Conservation (phyloP, 2,329 filamentous ascomycete species). For the Pyrenophora seminiperda region DNA sequence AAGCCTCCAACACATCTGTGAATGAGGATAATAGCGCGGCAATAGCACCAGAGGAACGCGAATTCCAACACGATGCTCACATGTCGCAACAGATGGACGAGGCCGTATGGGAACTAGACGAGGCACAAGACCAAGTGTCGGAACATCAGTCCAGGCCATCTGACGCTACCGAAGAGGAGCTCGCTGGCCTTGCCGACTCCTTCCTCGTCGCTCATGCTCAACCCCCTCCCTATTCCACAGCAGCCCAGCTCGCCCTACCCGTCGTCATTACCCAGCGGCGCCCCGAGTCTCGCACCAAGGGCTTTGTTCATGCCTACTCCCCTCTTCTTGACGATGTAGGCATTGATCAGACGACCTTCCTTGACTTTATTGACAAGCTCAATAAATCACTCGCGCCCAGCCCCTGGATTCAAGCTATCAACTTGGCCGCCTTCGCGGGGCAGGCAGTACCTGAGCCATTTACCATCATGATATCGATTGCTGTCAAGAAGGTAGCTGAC, state of each 20-base stretch:
- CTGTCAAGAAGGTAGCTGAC: slow-evolving; percentile 47
- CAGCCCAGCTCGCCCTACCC: slow-evolving; percentile 34
- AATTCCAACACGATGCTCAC: neutral
- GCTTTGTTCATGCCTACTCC: slow-evolving; percentile 60
- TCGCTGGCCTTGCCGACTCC: slow-evolving; percentile 1
- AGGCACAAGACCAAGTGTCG: slow-evolving; percentile 3
- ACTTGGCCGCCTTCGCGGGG: slow-evolving; percentile 40
- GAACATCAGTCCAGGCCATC: neutral
- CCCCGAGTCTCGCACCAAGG: slow-evolving; percentile 55
- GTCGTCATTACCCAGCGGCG: slow-evolving; percentile 60
- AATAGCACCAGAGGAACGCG: neutral
- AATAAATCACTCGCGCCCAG: slow-evolving; percentile 51
- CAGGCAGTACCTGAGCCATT: slow-evolving; percentile 11
- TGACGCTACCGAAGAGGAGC: neutral
- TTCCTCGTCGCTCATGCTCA: slow-evolving; percentile 2
- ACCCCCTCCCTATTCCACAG: neutral
- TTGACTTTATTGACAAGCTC: slow-evolving; percentile 56
- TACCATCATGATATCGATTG: slow-evolving; percentile 46
- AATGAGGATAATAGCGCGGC: neutral
- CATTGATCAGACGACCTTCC: slow-evolving; percentile 55
- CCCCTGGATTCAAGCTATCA: slow-evolving; percentile 24
- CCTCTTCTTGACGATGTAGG: slow-evolving; percentile 53
- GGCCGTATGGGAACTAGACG: slow-evolving; percentile 4
- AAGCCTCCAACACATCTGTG: neutral
- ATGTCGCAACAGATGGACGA: slow-evolving; percentile 6